Evolutionary conservation across 352 stramenopile genomes (phyloP).

Genomic region (Phytopythium aichiense): DNA sequence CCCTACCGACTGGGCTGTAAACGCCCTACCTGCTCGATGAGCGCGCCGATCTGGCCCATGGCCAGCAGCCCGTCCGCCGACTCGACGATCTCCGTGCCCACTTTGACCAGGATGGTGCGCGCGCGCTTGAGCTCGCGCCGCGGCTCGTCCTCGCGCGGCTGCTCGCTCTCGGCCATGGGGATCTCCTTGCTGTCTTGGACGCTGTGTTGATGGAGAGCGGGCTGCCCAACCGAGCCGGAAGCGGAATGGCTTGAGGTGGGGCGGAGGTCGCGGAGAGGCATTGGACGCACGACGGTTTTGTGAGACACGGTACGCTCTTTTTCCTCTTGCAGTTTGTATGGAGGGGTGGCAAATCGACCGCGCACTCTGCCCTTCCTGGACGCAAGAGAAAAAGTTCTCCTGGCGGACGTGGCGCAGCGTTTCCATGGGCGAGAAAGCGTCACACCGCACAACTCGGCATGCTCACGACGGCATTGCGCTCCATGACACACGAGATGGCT

Average conservation of each 20-base stretch:
- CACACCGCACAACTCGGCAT: no score
- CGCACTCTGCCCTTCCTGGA: background rate
- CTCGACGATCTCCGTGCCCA: constrained; percentile 84
- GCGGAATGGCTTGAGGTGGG: constrained; percentile 1
- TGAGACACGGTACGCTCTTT: background rate
- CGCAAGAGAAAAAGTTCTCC: constrained; percentile 4
- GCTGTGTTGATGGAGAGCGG: background rate
- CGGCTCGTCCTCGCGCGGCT: constrained; percentile 4
- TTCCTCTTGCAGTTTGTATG: background rate
- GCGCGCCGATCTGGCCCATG: constrained; percentile 83
- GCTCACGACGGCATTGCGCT: no score
- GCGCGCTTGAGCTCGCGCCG: constrained; percentile 48
- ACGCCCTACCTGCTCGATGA: constrained; percentile 57
- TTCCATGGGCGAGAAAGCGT: no score
- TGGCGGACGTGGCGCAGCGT: no score
- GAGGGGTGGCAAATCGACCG: background rate
- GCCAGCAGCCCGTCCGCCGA: constrained; percentile 68
- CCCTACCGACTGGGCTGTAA: background rate
- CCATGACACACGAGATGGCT: no score
- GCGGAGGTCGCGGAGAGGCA: no score
- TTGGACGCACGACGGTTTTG: background rate
- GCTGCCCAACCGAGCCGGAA: background rate
- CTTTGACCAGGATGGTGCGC: constrained; percentile 81
- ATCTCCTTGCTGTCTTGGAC: background rate
- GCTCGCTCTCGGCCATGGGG: background rate